phyloP scores from a whole-genome alignment of 2,329 filamentous ascomycete species.

The Fusarium sp. region DNA sequence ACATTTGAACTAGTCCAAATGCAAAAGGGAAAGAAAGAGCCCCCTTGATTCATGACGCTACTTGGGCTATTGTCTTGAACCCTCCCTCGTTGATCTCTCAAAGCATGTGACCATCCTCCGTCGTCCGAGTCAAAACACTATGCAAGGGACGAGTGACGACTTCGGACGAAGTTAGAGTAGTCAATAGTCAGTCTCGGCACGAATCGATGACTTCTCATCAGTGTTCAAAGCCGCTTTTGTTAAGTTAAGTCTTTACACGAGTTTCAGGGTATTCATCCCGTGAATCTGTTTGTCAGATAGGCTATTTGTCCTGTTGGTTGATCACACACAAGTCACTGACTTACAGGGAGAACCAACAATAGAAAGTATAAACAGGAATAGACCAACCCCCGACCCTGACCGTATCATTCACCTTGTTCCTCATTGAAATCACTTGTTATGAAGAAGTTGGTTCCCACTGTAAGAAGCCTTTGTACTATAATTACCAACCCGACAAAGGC shows the following conservation, averaged over 20 bases:
- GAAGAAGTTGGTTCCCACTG: too few relatives aligned
- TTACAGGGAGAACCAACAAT: not conserved
- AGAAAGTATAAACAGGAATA: not conserved
- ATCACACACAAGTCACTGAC: not conserved
- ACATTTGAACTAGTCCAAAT: not conserved
- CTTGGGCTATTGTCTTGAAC: not conserved
- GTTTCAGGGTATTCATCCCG: not conserved
- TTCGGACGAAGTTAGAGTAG: not conserved
- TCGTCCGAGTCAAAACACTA: not conserved
- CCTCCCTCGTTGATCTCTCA: not conserved
- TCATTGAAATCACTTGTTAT: not conserved
- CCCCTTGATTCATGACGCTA: not conserved
- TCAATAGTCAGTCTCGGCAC: not conserved
- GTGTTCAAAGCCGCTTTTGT: not conserved
- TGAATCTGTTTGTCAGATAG: not conserved
- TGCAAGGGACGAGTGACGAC: slow-evolving; percentile 13
- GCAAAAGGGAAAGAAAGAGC: not conserved
- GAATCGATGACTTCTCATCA: not conserved
- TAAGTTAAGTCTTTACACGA: not conserved
- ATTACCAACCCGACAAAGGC: not conserved
- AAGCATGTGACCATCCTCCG: not conserved
- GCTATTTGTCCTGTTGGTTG: not conserved
- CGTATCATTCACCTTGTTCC: not conserved
- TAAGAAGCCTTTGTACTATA: not conserved
- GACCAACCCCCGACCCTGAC: not conserved